Evolutionary conservation across 2,329 filamentous ascomycete genomes (phyloP).

Genomic region (Hypomyces perniciosus): DNA sequence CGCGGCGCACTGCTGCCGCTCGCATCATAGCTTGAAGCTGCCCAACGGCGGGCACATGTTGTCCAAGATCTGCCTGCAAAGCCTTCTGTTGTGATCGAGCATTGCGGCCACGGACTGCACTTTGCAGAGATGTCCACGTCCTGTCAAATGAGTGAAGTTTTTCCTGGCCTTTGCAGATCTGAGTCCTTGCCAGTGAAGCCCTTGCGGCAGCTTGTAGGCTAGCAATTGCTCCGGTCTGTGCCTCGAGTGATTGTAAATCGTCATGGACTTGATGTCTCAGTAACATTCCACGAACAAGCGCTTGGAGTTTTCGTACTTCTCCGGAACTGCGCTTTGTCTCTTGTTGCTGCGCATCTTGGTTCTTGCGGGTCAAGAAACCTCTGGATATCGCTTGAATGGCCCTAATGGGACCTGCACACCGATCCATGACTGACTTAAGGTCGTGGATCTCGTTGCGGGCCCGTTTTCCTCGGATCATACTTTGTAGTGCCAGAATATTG

Average conservation of each 20-base stretch:
- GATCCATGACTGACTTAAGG: slow-evolving; percentile 52
- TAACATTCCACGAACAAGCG: slow-evolving; percentile 61
- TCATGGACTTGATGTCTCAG: slow-evolving; percentile 51
- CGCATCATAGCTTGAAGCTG: slow-evolving; percentile 47
- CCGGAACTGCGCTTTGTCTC: slow-evolving; percentile 48
- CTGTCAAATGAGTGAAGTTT: slow-evolving; percentile 45
- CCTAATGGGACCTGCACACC: slow-evolving; percentile 57
- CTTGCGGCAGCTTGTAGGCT: slow-evolving; percentile 61
- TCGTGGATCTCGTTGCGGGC: slow-evolving; percentile 53
- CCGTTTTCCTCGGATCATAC: slow-evolving; percentile 65
- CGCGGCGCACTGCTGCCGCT: slow-evolving; percentile 48
- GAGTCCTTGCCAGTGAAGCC: slow-evolving; percentile 53
- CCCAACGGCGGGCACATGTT: slow-evolving; percentile 39
- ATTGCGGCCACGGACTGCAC: slow-evolving; percentile 40
- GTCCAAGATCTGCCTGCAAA: slow-evolving; percentile 43
- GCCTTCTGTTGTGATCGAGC: slow-evolving; percentile 39
- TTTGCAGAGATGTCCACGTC: slow-evolving; percentile 42
- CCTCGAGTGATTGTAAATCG: slow-evolving; percentile 47
- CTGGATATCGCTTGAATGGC: slow-evolving; percentile 61
- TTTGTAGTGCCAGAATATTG: slow-evolving; percentile 75
- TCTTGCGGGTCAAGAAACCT: slow-evolving; percentile 59
- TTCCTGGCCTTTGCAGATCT: slow-evolving; percentile 45
- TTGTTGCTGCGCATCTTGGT: slow-evolving; percentile 48
- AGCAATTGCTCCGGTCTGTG: slow-evolving; percentile 44
- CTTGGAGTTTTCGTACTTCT: slow-evolving; percentile 56